Evolutionary conservation across 257 asterid species (phyloP), one percentile per base, ranked within the genome.

Genomic region (Penstemon davidsonii): DNA sequence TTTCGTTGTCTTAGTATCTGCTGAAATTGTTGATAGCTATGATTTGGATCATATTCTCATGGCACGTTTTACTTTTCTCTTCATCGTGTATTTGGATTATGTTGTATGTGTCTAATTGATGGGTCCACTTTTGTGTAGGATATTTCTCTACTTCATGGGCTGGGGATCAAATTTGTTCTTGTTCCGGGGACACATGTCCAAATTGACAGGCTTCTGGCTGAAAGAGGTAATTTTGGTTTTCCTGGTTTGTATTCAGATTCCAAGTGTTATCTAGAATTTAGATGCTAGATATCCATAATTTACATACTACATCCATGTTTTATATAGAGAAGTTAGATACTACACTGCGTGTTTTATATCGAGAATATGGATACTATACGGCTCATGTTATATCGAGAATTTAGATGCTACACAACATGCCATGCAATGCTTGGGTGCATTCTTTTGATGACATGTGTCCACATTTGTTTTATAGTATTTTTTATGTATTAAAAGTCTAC

Each of bases 111-210:
- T 52, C 39, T 68, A 43, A 72, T 53, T 53, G 71, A 54, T 45
- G 59, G 9, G 69, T 0, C 18, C 44, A 36, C n/a, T 7, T 55
- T 41, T 62, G 64, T 76, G 74, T 73, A 94, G 99, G 99, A 94
- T 75, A 88, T 94, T 44, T 88, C 99, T 68, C 86, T 91, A 5
- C 95, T 94, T 74, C 99, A 86, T 80, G 96, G 95, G 39, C 77
- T 91, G 63, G 99, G 99, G 72, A 87, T 94, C 84, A 94, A 88
- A 69, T 88, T 94, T 79, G 96, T 94, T 78, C 90, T 94, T 58
- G 97, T 94, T 60, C 97, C 96, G 0, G 99, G 99, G 62, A 86
- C 97, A 8, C 99, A 88, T 69, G 97, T 87, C 41, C 97, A 87
- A 82, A 91, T 94, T 51, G 96, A 94, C 77, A 69, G 78, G 81